Evolutionary conservation across 2,329 filamentous ascomycete species (phyloP), one percentile per base, ranked within the genome.

Genomic region (Lachnum nothofagi): DNA sequence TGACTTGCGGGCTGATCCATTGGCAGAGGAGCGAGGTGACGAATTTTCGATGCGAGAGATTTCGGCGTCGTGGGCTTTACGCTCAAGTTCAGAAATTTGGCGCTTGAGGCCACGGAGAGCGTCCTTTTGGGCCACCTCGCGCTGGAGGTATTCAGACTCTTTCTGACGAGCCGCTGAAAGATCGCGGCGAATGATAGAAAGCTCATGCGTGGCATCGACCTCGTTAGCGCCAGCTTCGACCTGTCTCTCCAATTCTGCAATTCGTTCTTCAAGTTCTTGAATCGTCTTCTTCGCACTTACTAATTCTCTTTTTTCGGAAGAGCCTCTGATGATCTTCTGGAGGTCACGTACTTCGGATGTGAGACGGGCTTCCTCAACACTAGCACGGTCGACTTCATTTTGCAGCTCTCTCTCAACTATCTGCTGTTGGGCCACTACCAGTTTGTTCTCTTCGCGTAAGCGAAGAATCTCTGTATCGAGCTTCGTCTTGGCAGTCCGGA

Each of bases 381-480:
- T 76, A 3, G 83, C 82, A 63, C 81, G 78, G 55, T 83, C 79
- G 45, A 85, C 77, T 62, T 88, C 84, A 10, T 77, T 71, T 46
- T 85, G 78, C 2, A 88, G 73, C 24, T 83, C 78, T 54, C 72
- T 74, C 61, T 88, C 83, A 3, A 86, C 67, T 1, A 73, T 69
- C 34, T 77, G 70, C 25, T 79, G 79, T 52, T 82, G 76, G 49
- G 81, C 76, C 10, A 71, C 51, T 31, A 86, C 67, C 1, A 71
- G 64, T 47, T 72, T 74, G 58, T 82, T 83, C 62, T 88, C 84
- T 7, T 85, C 80, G 44, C 73, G 79, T 14, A 87, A 69, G 10
- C 82, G 74, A 35, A 80, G 79, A 14, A 86, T 71, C 59, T 88
- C 85, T 52, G 72, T 76, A 54, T 88, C 85, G 16, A 87, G 73